Base-by-base conservation (phyloP, 73 alveolate species). In the Paramecium octaurelia region DNA sequence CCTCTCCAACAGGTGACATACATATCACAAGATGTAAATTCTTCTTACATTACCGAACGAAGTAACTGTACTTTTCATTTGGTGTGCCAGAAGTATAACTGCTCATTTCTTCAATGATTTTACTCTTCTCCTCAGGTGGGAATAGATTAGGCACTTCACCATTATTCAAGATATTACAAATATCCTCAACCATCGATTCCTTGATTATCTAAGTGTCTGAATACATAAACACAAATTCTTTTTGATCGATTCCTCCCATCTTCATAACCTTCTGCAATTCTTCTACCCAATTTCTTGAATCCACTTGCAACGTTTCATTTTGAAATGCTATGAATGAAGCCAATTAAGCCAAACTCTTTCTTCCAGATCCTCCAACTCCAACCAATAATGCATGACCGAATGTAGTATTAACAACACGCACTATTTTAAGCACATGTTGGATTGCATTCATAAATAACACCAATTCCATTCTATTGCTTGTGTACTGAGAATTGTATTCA, bases 291-390 rank as follows among this genome's bases (percentile, higher is more conserved):
- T 95, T 97, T 27, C 92, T 86, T 89, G 96, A 92, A 24, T 96
- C 99, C 9, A 77, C 77, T 70, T 89, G 59, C 85, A 94, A 93
- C 12, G 95, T 87, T 80, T 96, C 98, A 70, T 50, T 90, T 92
- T 93, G 95, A 60, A 92, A 95, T 14, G 99, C 99, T n/a, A 99
- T 98, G 90, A 93, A 99, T 29, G 99, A 97, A 10, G 99, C 99
- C 48, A 99, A 95, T 31, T 97, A 93, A 18, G 99, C 98, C 38
- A 99, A 93, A 54, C 99, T 96, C 94, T 98, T 98, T 88, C 99
- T 96, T 36, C 99, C 99, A 42, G 99, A 96, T 21, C 99, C 99
- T 24, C 99, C 99, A 20, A 99, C 99, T 21, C 99, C 99, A n/a
- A 99, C 99, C 80, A 99, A 96, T 35, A 99, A 97, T 20, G 99